Evolutionary conservation across 2,329 filamentous ascomycete species (phyloP).

Genomic region (Cercospora sp.): DNA sequence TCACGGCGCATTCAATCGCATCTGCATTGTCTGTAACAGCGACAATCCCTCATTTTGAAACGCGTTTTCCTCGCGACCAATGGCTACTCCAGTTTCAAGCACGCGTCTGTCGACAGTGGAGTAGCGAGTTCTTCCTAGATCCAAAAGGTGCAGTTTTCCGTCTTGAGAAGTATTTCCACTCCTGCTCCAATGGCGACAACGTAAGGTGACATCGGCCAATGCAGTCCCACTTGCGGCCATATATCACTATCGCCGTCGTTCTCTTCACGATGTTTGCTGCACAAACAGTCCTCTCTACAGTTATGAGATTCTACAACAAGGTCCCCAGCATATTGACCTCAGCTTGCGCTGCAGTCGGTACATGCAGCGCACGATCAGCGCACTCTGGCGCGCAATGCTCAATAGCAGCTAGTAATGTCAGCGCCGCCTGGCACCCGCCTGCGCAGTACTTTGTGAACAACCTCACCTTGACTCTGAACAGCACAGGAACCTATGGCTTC

Average conservation of each 20-base stretch:
- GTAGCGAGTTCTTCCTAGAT: not conserved
- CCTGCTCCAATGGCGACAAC: not conserved
- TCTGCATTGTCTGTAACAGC: not conserved
- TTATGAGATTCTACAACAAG: constrained; percentile 34
- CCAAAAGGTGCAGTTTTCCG: not conserved
- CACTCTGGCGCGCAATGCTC: constrained; percentile 12
- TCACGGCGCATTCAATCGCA: not conserved
- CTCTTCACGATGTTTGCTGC: constrained; percentile 31
- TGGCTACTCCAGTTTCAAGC: not conserved
- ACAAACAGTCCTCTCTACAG: constrained; percentile 30
- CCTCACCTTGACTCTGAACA: constrained; percentile 57
- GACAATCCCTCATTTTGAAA: not conserved
- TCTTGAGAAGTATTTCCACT: not conserved
- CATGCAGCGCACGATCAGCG: not conserved
- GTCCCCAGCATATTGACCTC: constrained; percentile 27
- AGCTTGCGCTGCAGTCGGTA: constrained; percentile 8
- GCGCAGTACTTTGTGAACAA: constrained; percentile 60
- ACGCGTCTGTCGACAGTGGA: not conserved
- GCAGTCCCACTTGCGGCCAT: constrained; percentile 24
- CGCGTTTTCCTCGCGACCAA: constrained; percentile 1
- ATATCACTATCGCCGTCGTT: constrained; percentile 29
- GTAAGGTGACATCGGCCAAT: constrained; percentile 16
- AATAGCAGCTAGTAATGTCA: constrained; percentile 30
- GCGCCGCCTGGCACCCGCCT: constrained; percentile 61
- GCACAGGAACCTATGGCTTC: constrained; percentile 68